Base-by-base conservation (phyloP, 305 asterid species). In the Fraxinus floribunda region DNA sequence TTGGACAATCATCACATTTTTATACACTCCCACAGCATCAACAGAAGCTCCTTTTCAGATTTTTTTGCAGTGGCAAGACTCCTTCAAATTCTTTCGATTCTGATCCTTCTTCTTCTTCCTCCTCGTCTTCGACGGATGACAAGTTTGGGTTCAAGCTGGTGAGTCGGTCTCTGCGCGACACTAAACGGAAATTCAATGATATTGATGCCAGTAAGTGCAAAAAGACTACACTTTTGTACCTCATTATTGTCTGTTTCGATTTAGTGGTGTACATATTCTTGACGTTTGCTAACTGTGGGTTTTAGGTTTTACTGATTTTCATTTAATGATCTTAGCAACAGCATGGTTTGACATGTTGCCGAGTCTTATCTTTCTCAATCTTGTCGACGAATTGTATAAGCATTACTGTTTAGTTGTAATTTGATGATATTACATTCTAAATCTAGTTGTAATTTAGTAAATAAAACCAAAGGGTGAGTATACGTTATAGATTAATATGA, bases 141-240 rank as follows among this genome's bases (percentile, higher is more conserved):
- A 93, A 91, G 88, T 89, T 89, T 81, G 89, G 89, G 75, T 88
- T 96, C 76, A 91, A 89, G 91, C 84, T 87, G 82, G 89, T 84
- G 86, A 91, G 91, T 39, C 90, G 86, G 79, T 78, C 94, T 86
- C 85, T 88, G 79, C 88, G 87, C 62, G 93, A 89, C 79, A 86
- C 76, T 84, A 97, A 88, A 79, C 84, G 94, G 97, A 97, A 94
- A 83, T 76, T 97, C 89, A 89, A 86, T 36, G 96, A 90, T 84
- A 87, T 94, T 80, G 92, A 93, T 88, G 75, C 92, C 35, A 85
- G 99, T 96, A 82, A 89, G 97, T 86, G 49, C 62, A 44, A 18
- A 20, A 38, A 77, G 5, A 3, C 55, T 78, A 8, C 46, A 18
- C 24, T 7, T 35, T n/a, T 57, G 60, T 22, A n/a, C 5, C 6